Conservation (phyloP, 257 asterid species). For the Primulina eburnea region DNA sequence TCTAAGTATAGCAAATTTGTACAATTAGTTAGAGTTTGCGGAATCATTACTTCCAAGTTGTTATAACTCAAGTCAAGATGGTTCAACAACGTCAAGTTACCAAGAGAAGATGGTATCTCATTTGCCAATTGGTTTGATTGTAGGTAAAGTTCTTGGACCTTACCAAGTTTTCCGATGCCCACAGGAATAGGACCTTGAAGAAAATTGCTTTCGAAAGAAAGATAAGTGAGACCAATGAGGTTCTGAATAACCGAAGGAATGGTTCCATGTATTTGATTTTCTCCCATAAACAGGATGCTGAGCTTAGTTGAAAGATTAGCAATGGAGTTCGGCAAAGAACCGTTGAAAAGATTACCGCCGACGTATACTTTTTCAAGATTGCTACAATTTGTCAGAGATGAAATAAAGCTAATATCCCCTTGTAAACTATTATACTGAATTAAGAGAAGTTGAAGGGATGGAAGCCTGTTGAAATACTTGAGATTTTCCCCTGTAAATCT, state of each 20-base stretch:
- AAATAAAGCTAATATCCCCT: conserved; percentile 21
- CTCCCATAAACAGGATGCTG: conserved; percentile 7
- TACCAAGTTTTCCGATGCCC: background rate
- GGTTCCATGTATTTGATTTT: conserved; percentile 25
- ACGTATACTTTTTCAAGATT: conserved; percentile 9
- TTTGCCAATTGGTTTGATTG: background rate
- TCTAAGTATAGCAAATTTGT: background rate
- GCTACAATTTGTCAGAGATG: conserved; percentile 29
- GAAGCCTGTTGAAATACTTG: conserved; percentile 18
- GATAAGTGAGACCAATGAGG: conserved; percentile 10
- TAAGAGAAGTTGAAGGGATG: conserved; percentile 13
- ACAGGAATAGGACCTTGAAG: conserved; percentile 24
- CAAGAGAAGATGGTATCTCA: conserved; percentile 8
- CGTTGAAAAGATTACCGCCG: conserved; percentile 12
- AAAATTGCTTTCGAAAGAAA: background rate
- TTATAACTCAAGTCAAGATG: background rate
- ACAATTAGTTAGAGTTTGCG: conserved; percentile 7
- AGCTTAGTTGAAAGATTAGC: conserved; percentile 28
- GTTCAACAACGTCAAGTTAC: background rate
- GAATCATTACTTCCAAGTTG: background rate
- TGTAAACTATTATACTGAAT: conserved; percentile 26
- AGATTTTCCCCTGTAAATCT: conserved; percentile 20
- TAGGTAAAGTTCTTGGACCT: background rate
- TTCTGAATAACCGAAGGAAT: conserved; percentile 24
- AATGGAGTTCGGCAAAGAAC: conserved; percentile 19